Evolutionary conservation across 2,329 filamentous ascomycete species (phyloP), one percentile per base, ranked within the genome.

Genomic region (Fusarium sp.): DNA sequence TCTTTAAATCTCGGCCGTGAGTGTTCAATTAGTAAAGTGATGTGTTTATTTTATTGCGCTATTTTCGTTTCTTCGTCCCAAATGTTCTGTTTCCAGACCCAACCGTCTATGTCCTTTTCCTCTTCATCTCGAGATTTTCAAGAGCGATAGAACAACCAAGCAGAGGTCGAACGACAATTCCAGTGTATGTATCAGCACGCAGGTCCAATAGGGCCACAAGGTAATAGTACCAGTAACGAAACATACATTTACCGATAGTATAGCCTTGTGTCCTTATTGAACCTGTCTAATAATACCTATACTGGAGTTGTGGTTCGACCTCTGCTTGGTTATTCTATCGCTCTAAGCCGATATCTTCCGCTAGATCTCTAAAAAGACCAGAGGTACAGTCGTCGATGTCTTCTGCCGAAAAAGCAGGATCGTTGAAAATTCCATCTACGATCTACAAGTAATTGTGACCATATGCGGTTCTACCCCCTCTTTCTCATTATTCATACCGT

Each of bases 41-140:
- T 29, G 10, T 12, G 18, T 44, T 12, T 44, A 22, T 25, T 56
- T 45, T 51, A 54, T 49, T 57, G 24, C 25, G 56, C 22, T 55
- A 37, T 24, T 29, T 61, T 67, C 44, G 25, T 67, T 61, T 32
- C 30, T 59, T 71, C 16, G 27, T 57, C 40, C n/a, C 30, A 42
- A 14, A 37, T 41, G 32, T 30, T 45, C 32, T 20, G 7, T 48
- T 40, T 32, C 20, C 27, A 29, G 29, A 18, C 3, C 10, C 22
- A 20, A 52, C 47, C 30, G 16, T 57, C 34, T 65, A 57, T 55
- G 42, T 29, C 27, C 24, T 18, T n/a, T 40, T 22, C 32, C 22
- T 22, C 10, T 16, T 20, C 12, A 27, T 37, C 4, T 4, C 6
- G 34, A n/a, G 34, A 37, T 37, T 12, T 12, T 37, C 6, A 37